Conservation (phyloP, 2,329 filamentous ascomycete species). For the Decorospora gaudefroyi region DNA sequence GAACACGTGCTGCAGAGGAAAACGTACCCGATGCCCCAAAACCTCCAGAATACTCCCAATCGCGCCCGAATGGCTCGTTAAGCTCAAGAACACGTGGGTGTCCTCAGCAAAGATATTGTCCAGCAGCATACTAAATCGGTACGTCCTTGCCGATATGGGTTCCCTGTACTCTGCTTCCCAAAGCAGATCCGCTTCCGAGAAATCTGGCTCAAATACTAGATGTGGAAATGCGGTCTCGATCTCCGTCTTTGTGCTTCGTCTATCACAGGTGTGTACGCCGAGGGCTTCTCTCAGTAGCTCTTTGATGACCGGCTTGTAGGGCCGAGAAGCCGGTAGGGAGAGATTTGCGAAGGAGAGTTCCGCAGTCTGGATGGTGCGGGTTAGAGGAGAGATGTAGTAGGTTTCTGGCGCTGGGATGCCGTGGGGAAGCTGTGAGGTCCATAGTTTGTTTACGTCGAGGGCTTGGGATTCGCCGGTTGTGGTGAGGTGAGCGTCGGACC, state of each 20-base stretch:
- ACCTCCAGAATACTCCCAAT: constrained; percentile 61
- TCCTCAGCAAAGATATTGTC: constrained; percentile 59
- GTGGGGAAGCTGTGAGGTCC: constrained; percentile 56
- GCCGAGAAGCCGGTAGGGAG: constrained; percentile 53
- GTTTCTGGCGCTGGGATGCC: constrained; percentile 64
- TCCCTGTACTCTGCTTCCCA: constrained; percentile 53
- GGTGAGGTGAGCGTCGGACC: constrained; percentile 68
- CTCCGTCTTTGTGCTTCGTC: constrained; percentile 58
- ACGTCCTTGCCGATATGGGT: constrained; percentile 28
- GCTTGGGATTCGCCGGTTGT: constrained; percentile 63
- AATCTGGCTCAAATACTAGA: constrained; percentile 62
- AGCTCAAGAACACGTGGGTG: constrained; percentile 52
- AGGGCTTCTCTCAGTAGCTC: constrained; percentile 69
- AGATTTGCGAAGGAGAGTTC: constrained; percentile 63
- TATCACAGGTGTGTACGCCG: constrained; percentile 70
- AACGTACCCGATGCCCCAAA: constrained; percentile 57
- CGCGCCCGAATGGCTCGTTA: constrained; percentile 64
- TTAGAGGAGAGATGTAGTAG: constrained; percentile 69
- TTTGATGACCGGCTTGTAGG: constrained; percentile 65
- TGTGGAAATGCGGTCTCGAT: constrained; percentile 57
- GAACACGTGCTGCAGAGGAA: neutral
- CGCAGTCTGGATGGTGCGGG: constrained; percentile 66
- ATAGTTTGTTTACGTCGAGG: constrained; percentile 61
- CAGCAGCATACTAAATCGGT: constrained; percentile 48
- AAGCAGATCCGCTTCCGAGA: constrained; percentile 61